phyloP scores from a whole-genome alignment of 768 basidiomycete genomes.

The Termitomyces sp. region DNA sequence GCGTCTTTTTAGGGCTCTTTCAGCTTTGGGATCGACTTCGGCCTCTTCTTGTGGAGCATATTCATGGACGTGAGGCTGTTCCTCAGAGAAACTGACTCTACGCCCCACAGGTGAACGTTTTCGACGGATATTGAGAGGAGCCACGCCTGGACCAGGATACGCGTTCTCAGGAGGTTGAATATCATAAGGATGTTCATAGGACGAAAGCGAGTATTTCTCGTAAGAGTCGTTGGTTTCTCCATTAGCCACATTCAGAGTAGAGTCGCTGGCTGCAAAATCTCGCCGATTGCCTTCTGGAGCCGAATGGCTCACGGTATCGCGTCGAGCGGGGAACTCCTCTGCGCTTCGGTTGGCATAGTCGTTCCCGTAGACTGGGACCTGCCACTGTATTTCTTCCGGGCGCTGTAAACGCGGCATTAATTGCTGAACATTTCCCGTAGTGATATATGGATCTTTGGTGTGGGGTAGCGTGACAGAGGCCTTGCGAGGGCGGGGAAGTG shows the following conservation, averaged over 20 bases:
- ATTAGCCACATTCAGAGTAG: conserved; percentile 27
- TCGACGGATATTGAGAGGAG: conserved; percentile 17
- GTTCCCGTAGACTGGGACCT: conserved; percentile 23
- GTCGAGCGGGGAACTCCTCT: conserved; percentile 26
- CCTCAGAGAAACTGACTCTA: conserved; percentile 40
- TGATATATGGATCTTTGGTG: conserved; percentile 7
- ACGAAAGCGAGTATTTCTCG: conserved; percentile 46
- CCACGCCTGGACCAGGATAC: conserved; percentile 26
- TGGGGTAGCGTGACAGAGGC: not conserved
- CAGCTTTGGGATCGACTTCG: conserved; percentile 21
- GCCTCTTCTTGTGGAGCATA: conserved; percentile 18
- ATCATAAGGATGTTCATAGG: conserved; percentile 60
- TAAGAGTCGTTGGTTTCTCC: conserved; percentile 23
- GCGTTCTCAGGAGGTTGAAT: conserved; percentile 49
- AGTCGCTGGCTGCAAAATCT: conserved; percentile 33
- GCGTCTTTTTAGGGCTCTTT: conserved; percentile 35
- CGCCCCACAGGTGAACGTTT: conserved; percentile 24
- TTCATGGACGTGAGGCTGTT: conserved; percentile 19
- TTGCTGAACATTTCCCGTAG: not conserved
- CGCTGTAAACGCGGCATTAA: conserved; percentile 13
- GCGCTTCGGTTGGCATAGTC: conserved; percentile 13
- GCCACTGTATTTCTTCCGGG: conserved; percentile 21
- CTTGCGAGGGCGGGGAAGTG: conserved; percentile 3
- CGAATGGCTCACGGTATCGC: conserved; percentile 12
- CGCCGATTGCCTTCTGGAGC: conserved; percentile 17